Evolutionary conservation across 495 filamentous ascomycete species (phyloP).

Genomic region (Xylaria telfairii): DNA sequence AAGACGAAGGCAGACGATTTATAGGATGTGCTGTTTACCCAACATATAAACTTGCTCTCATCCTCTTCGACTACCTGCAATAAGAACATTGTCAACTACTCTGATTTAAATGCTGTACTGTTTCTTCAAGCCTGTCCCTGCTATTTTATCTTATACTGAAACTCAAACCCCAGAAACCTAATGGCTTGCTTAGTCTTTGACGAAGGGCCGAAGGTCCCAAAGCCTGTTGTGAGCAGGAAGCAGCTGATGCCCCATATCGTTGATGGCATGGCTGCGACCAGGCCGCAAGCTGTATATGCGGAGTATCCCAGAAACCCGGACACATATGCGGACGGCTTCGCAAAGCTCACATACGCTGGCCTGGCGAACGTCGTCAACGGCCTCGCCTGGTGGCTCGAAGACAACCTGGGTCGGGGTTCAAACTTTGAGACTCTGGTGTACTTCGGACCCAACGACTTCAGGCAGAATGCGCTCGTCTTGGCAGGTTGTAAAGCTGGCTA

Average conservation of each 20-base stretch:
- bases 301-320: slow-evolving; percentile 17
- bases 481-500: slow-evolving; percentile 27
- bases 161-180: not conserved
- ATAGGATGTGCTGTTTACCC: not conserved
- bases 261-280: not conserved
- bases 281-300: not conserved
- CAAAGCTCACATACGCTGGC: slow-evolving; percentile 36
- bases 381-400: slow-evolving; percentile 44
- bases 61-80: not conserved
- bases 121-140: not conserved
- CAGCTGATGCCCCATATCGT: not conserved
- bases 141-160: not conserved
- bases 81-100: not conserved
- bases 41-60: not conserved
- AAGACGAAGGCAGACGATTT: not conserved
- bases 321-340: slow-evolving; percentile 42
- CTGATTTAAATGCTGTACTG: not conserved
- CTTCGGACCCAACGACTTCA: slow-evolving; percentile 29
- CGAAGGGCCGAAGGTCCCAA: not conserved
- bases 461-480: slow-evolving; percentile 32
- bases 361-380: slow-evolving; percentile 47
- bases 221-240: not conserved
- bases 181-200: not conserved
- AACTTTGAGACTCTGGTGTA: slow-evolving; percentile 25
- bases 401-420: slow-evolving; percentile 34